These are phyloP conservation scores for Bolboschoenoplectus hybrid DNA, from an alignment of 202 grass and related monocot species.

Conservation along the genomic window DNA sequence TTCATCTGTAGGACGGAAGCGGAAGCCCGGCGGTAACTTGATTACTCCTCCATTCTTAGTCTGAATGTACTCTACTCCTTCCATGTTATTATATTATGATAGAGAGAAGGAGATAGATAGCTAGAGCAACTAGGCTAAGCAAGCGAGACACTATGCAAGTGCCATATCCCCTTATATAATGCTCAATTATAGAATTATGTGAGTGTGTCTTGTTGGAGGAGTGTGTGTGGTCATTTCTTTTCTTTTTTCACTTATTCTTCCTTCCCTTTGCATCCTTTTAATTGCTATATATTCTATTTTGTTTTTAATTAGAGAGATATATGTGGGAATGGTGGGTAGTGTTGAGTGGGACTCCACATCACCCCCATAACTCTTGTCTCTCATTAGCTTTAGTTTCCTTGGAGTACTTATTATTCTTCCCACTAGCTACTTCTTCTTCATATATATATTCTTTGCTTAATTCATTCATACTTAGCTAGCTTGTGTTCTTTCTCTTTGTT, in stretches of 20 bases:
- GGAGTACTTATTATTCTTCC: constrained; percentile 22
- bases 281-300: background rate
- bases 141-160: constrained; percentile 23
- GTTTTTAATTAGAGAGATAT: background rate
- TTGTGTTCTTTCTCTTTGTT: constrained; percentile 10
- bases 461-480: constrained; percentile 12
- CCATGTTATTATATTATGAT: constrained; percentile 11
- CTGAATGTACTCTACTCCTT: constrained; percentile 26
- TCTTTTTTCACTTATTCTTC: background rate
- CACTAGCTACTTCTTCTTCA: background rate
- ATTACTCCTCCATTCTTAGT: constrained; percentile 25
- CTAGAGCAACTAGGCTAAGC: constrained; percentile 1
- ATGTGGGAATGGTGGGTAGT: constrained; percentile 14
- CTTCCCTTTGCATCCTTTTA: background rate
- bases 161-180: constrained; percentile 21
- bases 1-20: constrained; percentile 76
- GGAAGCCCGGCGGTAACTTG: constrained; percentile 66
- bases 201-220: background rate
- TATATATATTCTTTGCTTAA: constrained; percentile 3
- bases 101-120: background rate
- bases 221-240: constrained; percentile 18
- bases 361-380: constrained; percentile 32
- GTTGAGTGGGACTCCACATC: constrained; percentile 38
- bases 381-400: background rate
- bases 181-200: constrained; percentile 9